Conservation (phyloP, 2,329 filamentous ascomycete species). For the Ploettnerulaceae sp. region DNA sequence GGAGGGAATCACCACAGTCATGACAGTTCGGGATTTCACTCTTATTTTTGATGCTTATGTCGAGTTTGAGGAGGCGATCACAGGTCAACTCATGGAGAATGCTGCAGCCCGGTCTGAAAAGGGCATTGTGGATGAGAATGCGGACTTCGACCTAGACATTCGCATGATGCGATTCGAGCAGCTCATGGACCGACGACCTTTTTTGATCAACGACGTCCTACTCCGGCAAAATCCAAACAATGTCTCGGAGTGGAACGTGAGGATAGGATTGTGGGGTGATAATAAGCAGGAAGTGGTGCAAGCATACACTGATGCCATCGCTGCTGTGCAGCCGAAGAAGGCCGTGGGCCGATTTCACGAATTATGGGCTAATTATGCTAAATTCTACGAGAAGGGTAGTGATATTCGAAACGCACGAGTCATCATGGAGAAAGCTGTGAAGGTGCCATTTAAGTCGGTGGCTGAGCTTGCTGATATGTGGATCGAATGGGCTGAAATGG, state of each 20-base stretch:
- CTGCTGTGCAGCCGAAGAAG: conserved; percentile 89
- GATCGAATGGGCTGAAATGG: conserved; percentile 99
- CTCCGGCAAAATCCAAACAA: conserved; percentile 95
- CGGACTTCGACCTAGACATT: conserved; percentile 92
- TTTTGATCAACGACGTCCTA: conserved; percentile 92
- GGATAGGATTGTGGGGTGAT: conserved; percentile 90
- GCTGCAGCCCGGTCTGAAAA: conserved; percentile 76
- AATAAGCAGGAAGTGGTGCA: conserved; percentile 89
- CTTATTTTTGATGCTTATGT: conserved; percentile 94
- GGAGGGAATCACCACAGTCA: conserved; percentile 93
- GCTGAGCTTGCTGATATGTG: conserved; percentile 95
- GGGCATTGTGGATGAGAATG: conserved; percentile 70
- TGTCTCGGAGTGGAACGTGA: conserved; percentile 94
- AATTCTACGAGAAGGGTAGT: conserved; percentile 87
- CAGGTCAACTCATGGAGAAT: conserved; percentile 84
- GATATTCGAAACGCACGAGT: conserved; percentile 80
- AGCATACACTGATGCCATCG: conserved; percentile 92
- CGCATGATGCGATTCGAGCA: conserved; percentile 98
- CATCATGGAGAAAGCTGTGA: conserved; percentile 97
- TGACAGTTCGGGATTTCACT: conserved; percentile 97
- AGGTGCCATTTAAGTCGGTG: conserved; percentile 97
- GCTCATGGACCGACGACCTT: conserved; percentile 92
- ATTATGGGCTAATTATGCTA: conserved; percentile 94
- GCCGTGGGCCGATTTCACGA: conserved; percentile 91
- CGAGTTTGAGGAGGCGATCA: conserved; percentile 95